Conservation (phyloP, 1,284 basidiomycete genomes). For the Paramarasmius palmivorus region DNA sequence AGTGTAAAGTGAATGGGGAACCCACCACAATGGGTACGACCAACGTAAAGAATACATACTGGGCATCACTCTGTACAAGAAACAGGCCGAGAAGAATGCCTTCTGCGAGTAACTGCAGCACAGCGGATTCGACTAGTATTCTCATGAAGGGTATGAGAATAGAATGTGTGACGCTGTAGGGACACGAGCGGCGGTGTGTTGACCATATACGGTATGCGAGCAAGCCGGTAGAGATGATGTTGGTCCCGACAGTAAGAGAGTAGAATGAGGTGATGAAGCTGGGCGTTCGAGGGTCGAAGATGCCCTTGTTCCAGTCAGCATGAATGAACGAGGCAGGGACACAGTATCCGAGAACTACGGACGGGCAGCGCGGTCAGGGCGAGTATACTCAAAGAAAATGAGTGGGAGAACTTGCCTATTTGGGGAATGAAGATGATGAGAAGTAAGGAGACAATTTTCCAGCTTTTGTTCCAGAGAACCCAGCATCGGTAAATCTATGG, state of each 20-base stretch:
- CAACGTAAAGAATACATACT: background rate
- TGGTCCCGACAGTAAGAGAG: no score
- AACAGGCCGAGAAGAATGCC: background rate
- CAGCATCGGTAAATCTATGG: constrained; percentile 4
- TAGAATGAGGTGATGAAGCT: no score
- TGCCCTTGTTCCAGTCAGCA: no score
- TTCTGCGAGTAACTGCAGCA: background rate
- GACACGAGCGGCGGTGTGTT: background rate
- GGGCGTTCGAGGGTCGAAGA: no score
- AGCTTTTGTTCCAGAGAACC: constrained; percentile 5
- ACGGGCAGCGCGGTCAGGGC: background rate
- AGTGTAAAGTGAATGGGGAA: background rate
- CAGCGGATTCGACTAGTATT: background rate
- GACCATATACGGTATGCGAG: background rate
- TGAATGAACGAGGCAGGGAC: no score
- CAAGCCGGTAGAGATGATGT: background rate
- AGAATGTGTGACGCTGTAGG: background rate
- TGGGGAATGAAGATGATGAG: background rate
- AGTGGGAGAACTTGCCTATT: background rate
- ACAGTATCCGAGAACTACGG: no score
- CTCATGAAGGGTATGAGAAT: background rate
- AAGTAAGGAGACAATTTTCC: background rate
- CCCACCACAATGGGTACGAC: background rate
- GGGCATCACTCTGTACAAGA: background rate
- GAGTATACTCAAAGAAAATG: background rate